Percentiles rank a stretch among this genome's conserved stretches.
Conservation (phyloP, 169 alveolate species). For the Cryptosporidium baileyi region DNA sequence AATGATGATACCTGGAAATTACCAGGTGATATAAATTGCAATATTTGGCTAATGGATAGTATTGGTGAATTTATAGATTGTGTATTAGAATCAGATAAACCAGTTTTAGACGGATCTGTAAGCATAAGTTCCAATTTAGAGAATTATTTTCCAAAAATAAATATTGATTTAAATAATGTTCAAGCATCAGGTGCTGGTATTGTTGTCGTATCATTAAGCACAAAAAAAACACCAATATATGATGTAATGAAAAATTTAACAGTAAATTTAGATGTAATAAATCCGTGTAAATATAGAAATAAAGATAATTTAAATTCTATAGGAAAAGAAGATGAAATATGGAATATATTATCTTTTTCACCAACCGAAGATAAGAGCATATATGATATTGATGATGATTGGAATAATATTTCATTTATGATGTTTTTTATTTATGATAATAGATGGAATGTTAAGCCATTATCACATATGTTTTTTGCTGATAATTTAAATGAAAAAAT, state of each 20-base stretch:
- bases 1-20: background rate
- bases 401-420: conserved; percentile 48
- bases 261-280: conserved; percentile 25
- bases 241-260: conserved; percentile 18
- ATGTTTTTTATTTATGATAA: conserved; percentile 52
- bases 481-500: conserved; percentile 7
- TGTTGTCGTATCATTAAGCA: conserved; percentile 15
- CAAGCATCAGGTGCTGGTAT: conserved; percentile 60
- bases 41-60: conserved; percentile 59
- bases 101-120: conserved; percentile 35
- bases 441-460: conserved; percentile 52
- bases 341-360: conserved; percentile 42
- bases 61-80: conserved; percentile 62
- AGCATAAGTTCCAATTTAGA: conserved; percentile 16
- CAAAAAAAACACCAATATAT: conserved; percentile 4
- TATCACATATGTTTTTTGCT: conserved; percentile 12
- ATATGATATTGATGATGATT: conserved; percentile 39
- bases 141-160: conserved; percentile 44
- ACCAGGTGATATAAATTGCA: conserved; percentile 30
- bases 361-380: conserved; percentile 13
- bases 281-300: conserved; percentile 26
- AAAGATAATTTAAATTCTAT: background rate
- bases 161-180: conserved; percentile 20
- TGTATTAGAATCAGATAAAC: background rate
- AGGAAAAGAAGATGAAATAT: conserved; percentile 16